phyloP scores from a whole-genome alignment of 2,329 filamentous ascomycete genomes.

The Macroventuria anomochaeta region DNA sequence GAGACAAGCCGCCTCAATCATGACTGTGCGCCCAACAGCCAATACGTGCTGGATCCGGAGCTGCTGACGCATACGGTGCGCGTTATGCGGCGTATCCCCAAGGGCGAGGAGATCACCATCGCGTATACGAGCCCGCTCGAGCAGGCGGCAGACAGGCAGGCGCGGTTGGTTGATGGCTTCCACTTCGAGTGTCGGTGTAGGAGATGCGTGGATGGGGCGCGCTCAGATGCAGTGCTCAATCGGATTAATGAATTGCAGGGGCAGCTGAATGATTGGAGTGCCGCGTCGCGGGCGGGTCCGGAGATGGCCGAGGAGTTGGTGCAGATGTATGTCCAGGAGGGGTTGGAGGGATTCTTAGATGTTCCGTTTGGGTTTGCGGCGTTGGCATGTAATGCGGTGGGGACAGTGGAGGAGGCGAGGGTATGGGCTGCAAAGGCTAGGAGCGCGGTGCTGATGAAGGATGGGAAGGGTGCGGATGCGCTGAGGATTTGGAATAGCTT shows the following conservation, averaged over 20 bases:
- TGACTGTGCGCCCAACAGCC: slow-evolving; percentile 50
- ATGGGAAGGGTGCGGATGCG: slow-evolving; percentile 44
- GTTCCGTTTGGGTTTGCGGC: slow-evolving; percentile 51
- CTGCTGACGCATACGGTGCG: slow-evolving; percentile 51
- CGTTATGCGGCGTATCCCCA: slow-evolving; percentile 41
- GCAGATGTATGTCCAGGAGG: slow-evolving; percentile 45
- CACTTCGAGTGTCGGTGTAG: slow-evolving; percentile 52
- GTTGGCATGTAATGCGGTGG: slow-evolving; percentile 49
- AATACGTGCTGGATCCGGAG: slow-evolving; percentile 48
- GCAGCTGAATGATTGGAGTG: slow-evolving; percentile 41
- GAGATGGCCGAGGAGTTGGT: slow-evolving; percentile 44
- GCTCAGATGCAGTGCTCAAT: slow-evolving; percentile 42
- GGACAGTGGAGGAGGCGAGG: slow-evolving; percentile 31
- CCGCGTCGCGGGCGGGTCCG: slow-evolving; percentile 23
- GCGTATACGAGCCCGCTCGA: slow-evolving; percentile 52
- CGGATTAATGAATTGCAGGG: slow-evolving; percentile 42
- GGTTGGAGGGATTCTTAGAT: slow-evolving; percentile 50
- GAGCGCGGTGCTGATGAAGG: slow-evolving; percentile 47
- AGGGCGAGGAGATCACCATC: slow-evolving; percentile 52
- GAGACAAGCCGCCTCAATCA: slow-evolving; percentile 53
- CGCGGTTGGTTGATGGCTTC: slow-evolving; percentile 43
- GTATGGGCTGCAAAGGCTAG: slow-evolving; percentile 46
- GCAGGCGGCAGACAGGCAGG: slow-evolving; percentile 36
- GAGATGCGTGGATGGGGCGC: slow-evolving; percentile 38
- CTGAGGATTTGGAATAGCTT: slow-evolving; percentile 43